A percentile compares a stretch with the other conserved stretches of the same genome.
These are phyloP conservation scores for Physcia stellaris DNA, from an alignment of 495 filamentous ascomycete species.

Conservation along the genomic window DNA sequence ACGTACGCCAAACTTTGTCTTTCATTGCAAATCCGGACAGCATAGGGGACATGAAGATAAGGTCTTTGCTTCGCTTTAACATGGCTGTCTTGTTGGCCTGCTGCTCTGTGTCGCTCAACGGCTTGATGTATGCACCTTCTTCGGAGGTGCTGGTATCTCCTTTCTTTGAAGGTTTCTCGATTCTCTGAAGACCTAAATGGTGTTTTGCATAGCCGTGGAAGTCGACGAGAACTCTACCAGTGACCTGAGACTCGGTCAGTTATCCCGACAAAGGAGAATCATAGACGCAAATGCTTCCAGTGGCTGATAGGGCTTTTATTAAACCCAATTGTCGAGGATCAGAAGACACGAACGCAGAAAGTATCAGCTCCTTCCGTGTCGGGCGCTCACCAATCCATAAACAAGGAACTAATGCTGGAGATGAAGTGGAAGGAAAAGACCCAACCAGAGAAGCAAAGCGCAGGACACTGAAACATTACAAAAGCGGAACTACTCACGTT, in stretches of 20 bases:
- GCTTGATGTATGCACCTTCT: constrained; percentile 1
- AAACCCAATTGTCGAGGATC: neutral
- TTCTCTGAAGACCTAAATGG: constrained; percentile 18
- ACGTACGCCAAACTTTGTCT: constrained; percentile 23
- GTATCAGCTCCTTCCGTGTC: no score
- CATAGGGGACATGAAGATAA: constrained; percentile 24
- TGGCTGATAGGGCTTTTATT: no score
- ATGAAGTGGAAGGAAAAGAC: no score
- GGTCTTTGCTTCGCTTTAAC: constrained; percentile 10
- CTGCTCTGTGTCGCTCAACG: constrained; percentile 16
- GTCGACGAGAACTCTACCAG: constrained; percentile 25
- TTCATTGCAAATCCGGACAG: constrained; percentile 25
- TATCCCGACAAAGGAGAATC: no score
- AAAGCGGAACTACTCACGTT: constrained; percentile 11
- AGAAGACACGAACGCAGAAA: no score
- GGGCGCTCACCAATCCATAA: no score
- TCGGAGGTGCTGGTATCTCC: constrained; percentile 5
- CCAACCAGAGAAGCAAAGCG: no score
- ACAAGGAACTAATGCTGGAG: no score
- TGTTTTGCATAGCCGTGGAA: constrained; percentile 25
- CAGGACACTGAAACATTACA: no score
- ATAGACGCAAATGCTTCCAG: no score
- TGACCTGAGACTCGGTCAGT: no score
- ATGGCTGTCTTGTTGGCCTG: constrained; percentile 13
- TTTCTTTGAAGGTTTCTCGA: constrained; percentile 7